These are phyloP conservation scores for Tolypocladium tropicale DNA, from an alignment of 2,329 filamentous ascomycete species.

Conservation along the genomic window DNA sequence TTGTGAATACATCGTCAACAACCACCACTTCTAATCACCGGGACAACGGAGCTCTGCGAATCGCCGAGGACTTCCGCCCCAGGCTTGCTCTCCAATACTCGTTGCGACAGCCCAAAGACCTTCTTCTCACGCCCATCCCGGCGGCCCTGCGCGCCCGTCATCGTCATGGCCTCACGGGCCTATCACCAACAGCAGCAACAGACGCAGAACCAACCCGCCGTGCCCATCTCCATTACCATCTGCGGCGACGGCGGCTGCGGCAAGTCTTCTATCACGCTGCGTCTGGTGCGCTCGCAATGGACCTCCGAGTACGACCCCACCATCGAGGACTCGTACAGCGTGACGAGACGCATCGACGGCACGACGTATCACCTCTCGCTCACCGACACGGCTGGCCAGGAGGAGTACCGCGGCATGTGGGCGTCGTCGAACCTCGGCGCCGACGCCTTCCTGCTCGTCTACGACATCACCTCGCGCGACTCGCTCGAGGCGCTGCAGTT, in stretches of 20 bases:
- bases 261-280: constrained; percentile 77
- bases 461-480: constrained; percentile 67
- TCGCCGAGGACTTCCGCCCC: neutral
- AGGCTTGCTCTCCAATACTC: neutral
- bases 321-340: constrained; percentile 76
- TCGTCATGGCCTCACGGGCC: neutral
- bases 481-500: constrained; percentile 64
- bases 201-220: constrained; percentile 20
- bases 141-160: neutral
- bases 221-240: constrained; percentile 66
- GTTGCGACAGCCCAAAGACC: neutral
- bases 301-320: constrained; percentile 75
- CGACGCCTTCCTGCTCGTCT: constrained; percentile 77
- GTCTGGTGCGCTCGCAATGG: constrained; percentile 74
- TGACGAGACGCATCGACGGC: constrained; percentile 71
- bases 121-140: neutral
- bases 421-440: constrained; percentile 66
- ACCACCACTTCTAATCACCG: neutral
- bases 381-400: constrained; percentile 80
- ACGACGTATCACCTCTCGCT: constrained; percentile 69
- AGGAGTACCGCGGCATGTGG: constrained; percentile 85
- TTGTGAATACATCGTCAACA: neutral
- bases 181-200: neutral
- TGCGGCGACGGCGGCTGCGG: constrained; percentile 79
- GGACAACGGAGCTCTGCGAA: neutral